Base-by-base conservation (phyloP, 768 basidiomycete genomes). In the Gloeostereum incarnatum region DNA sequence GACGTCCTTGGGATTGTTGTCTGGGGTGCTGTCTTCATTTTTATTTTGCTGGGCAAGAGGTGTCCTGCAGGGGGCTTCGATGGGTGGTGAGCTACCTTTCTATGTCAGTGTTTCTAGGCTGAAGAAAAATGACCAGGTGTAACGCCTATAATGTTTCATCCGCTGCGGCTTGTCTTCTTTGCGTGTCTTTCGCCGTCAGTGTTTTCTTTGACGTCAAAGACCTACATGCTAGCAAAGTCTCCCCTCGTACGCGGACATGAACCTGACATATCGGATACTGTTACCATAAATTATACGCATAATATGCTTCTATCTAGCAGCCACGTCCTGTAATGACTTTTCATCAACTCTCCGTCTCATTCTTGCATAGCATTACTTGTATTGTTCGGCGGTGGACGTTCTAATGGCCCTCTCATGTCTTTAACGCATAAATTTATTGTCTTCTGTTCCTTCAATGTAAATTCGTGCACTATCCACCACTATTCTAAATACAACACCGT, bases 151-250 rank as follows among this genome's bases (percentile, higher is more conserved):
- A 82, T 50, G 60, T 75, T 9, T 79, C 78, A 4, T 66, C 72
- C 1, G 79, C 81, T 10, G 66, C 71, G 19, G 66, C 78, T 4
- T 82, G 75, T 50, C 44, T 85, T 25, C 55, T 81, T 10, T 66
- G 62, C 38, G 49, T 81, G 29, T 54, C 67, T 1, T 85, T 80
- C 49, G 65, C 63, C 7, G 46, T 76, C 19, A 75, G 69, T 47
- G 53, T 66, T 14, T 82, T 77, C 53, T 81, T 81, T 51, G 75
- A 73, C 41, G 68, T 81, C 36, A 77, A 80, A 53, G 81, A 83
- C 54, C 48, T 82, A 23, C 61, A 70, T 45, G 62, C 66, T 16
- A 81, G 78, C 55, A 75, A 71, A 46, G 57, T 59, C 21, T 79
- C 75, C 11, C 81, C 80, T 42, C 68, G 81, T 59, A 81, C 77